Evolutionary conservation across 2,329 filamentous ascomycete genomes (phyloP).

Genomic region (Furcasterigmium sp.): DNA sequence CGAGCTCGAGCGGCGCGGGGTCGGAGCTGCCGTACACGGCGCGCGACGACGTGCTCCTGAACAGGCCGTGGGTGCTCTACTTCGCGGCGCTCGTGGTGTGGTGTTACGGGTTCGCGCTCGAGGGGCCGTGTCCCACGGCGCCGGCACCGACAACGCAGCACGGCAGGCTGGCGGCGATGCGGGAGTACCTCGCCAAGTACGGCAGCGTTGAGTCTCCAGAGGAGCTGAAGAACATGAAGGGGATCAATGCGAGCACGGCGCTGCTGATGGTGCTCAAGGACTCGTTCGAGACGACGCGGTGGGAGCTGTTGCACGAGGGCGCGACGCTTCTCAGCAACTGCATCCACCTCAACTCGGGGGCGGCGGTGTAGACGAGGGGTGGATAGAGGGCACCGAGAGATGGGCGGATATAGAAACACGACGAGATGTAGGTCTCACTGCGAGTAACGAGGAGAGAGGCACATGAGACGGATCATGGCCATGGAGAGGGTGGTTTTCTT

Average conservation of each 20-base stretch:
- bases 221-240: constrained; percentile 66
- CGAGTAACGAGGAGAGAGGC: too few relatives aligned
- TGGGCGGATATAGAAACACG: background rate
- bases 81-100: constrained; percentile 89
- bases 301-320: constrained; percentile 89
- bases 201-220: constrained; percentile 69
- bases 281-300: constrained; percentile 76
- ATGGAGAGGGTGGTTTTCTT: too few relatives aligned
- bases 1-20: background rate
- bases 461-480: too few relatives aligned
- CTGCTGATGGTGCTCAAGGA: constrained; percentile 77
- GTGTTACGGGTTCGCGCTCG: constrained; percentile 88
- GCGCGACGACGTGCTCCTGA: constrained; percentile 82
- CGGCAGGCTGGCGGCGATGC: constrained; percentile 73
- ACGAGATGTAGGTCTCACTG: background rate
- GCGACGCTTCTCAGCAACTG: constrained; percentile 76
- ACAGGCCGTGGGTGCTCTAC: constrained; percentile 93
- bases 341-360: constrained; percentile 50
- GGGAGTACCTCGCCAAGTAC: constrained; percentile 67
- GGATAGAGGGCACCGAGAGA: background rate
- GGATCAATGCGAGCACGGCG: constrained; percentile 78
- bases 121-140: constrained; percentile 62
- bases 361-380: constrained; percentile 5
- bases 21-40: constrained; percentile 59
- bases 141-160: constrained; percentile 51